Base-by-base conservation (phyloP, 208 protist genomes). In the Leishmania turanica region DNA sequence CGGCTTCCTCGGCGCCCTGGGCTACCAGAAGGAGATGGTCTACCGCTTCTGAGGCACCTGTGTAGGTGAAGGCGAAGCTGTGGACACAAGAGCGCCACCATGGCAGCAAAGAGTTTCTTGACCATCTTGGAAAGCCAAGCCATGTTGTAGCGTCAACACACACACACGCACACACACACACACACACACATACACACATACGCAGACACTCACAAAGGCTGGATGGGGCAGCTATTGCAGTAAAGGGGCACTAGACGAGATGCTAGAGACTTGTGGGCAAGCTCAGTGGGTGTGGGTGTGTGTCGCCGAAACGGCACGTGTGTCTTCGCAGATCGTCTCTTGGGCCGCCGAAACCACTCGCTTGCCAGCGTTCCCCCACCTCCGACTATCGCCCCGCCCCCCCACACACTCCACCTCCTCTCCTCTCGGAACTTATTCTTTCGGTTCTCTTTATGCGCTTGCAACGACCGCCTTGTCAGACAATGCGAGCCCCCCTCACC, bases 11-110 rank as follows among this genome's bases (percentile, higher is more conserved):
- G 93, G 91, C 34, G 80, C 82, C 9, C 47, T 96, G 37, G 93
- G 93, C 49, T 96, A 94, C 87, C 88, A 85, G 64, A 95, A 93
- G 81, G 93, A 96, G 62, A 92, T 91, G 84, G 90, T 96, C 53
- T 96, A 96, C 87, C 93, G 93, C 82, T 96, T 96, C 86, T 96
- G 94, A 51, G 24, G 21, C 40, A 34, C 24, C 42, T 73, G 11
- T 21, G 69, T 53, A n/a, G 47, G 24, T 6, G 19, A 73, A 37
- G 69, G 27, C n/a, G 31, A 72, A 42, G 34, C 42, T 2, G 27
- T 27, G 11, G 40, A 40, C 24, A 56, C 45, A 69, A 47, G 8
- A 56, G 15, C 24, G 5, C n/a, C n/a, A 21, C 66, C 40, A 17
- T 31, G 0, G 5, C 37, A 76, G 21, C 19, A 37, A 17, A n/a